These are phyloP conservation scores for Teratosphaeria gauchensis DNA, from an alignment of 2,329 filamentous ascomycete species.

Conservation along the genomic window DNA sequence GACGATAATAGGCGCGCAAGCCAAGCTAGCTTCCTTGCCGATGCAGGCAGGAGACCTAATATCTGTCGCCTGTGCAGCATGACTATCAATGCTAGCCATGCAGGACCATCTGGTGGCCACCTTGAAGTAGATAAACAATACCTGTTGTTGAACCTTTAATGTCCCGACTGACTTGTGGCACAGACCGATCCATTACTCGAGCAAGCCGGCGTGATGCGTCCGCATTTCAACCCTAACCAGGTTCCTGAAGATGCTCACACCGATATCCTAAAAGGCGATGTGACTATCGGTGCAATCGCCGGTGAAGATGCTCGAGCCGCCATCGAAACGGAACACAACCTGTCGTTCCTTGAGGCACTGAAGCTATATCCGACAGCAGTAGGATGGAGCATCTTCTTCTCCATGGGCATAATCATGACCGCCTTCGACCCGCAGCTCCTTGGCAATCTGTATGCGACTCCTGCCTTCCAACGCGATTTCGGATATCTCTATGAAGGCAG, in stretches of 20 bases:
- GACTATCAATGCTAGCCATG: not conserved
- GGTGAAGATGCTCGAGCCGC: constrained; percentile 19
- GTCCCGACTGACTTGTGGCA: not conserved
- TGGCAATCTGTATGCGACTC: constrained; percentile 51
- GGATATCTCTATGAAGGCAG: constrained; percentile 40
- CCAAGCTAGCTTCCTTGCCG: not conserved
- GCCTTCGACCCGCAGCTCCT: constrained; percentile 57
- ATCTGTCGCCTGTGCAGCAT: not conserved
- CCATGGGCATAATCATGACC: constrained; percentile 50
- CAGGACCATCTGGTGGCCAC: not conserved
- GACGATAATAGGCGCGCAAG: not conserved
- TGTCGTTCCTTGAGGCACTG: constrained; percentile 25
- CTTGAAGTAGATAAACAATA: not conserved
- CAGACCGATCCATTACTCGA: not conserved
- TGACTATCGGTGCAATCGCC: constrained; percentile 17
- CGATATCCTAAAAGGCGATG: constrained; percentile 14
- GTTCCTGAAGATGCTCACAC: not conserved
- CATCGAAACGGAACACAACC: constrained; percentile 18
- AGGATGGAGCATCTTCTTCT: constrained; percentile 51
- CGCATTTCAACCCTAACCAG: not conserved
- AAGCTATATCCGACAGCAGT: constrained; percentile 38
- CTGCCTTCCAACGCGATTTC: constrained; percentile 49
- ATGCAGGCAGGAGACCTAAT: not conserved
- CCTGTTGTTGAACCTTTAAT: not conserved
- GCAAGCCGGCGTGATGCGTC: not conserved